phyloP scores from a whole-genome alignment of 495 filamentous ascomycete species.

The Neurospora tetrasperma region DNA sequence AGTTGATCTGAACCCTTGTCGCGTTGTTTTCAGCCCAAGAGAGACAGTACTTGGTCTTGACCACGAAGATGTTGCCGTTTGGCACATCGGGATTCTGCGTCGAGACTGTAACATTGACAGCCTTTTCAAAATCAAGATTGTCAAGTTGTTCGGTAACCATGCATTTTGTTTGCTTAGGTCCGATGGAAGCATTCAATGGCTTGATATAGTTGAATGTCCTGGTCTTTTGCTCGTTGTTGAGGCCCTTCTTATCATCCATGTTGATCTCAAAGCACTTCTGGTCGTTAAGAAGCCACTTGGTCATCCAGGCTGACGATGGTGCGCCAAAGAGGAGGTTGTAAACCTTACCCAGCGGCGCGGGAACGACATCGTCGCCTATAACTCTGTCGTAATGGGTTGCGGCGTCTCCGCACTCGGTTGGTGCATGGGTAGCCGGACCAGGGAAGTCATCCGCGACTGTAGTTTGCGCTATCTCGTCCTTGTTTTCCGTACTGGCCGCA shows the following conservation, averaged over 20 bases:
- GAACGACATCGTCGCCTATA: conserved; percentile 74
- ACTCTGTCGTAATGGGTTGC: conserved; percentile 73
- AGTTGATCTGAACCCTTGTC: conserved; percentile 75
- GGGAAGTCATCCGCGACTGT: conserved; percentile 60
- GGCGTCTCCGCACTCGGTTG: conserved; percentile 73
- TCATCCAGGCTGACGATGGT: conserved; percentile 65
- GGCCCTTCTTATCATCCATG: conserved; percentile 71
- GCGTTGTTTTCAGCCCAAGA: conserved; percentile 80
- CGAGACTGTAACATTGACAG: conserved; percentile 62
- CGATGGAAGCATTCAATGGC: conserved; percentile 71
- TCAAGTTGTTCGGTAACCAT: conserved; percentile 77
- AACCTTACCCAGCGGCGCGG: conserved; percentile 84
- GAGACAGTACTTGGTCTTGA: conserved; percentile 90
- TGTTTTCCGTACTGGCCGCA: conserved; percentile 40
- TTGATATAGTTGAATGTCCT: conserved; percentile 85
- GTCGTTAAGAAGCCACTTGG: conserved; percentile 73
- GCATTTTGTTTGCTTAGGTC: conserved; percentile 92
- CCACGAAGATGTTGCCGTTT: conserved; percentile 79
- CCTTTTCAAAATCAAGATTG: conserved; percentile 75
- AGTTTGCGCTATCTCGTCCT: conserved; percentile 46
- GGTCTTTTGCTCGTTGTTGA: conserved; percentile 60
- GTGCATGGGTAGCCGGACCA: conserved; percentile 69
- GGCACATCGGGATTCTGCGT: conserved; percentile 95
- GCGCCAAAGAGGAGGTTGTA: conserved; percentile 82
- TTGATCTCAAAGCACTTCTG: conserved; percentile 82